Evolutionary conservation across 2,329 filamentous ascomycete species (phyloP).

Genomic region (Penicillium thymicola): DNA sequence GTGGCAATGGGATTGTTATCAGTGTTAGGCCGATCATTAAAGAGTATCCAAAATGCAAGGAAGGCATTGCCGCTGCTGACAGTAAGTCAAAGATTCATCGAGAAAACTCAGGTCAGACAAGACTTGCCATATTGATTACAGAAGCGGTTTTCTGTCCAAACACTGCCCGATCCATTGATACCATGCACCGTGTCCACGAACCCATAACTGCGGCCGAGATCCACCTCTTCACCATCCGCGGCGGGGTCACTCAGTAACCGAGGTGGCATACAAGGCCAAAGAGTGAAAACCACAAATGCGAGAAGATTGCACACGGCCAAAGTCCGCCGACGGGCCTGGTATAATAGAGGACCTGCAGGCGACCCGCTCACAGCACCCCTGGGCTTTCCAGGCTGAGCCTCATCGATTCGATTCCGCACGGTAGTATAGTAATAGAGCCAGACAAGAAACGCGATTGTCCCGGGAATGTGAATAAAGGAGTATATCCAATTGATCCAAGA

Average conservation of each 20-base stretch:
- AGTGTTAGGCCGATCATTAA: constrained; percentile 69
- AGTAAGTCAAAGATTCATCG: not conserved
- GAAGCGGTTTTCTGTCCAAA: constrained; percentile 70
- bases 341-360: constrained; percentile 51
- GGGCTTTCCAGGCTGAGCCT: constrained; percentile 39
- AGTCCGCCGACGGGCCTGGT: constrained; percentile 54
- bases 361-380: constrained; percentile 38
- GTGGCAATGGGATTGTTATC: constrained; percentile 60
- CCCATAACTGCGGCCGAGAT: constrained; percentile 58
- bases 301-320: constrained; percentile 59
- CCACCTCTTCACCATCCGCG: constrained; percentile 55
- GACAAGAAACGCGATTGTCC: constrained; percentile 67
- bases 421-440: constrained; percentile 69
- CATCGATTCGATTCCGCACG: constrained; percentile 52
- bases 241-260: constrained; percentile 53
- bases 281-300: constrained; percentile 57
- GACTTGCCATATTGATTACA: constrained; percentile 69
- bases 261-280: constrained; percentile 61
- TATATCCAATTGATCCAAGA: constrained; percentile 70
- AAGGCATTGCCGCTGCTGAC: constrained; percentile 65
- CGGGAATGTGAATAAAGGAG: constrained; percentile 75
- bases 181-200: constrained; percentile 61
- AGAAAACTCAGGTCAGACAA: not conserved
- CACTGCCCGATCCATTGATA: constrained; percentile 58
- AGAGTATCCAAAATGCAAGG: constrained; percentile 71